Percentiles rank a stretch among this genome's conserved stretches.
Conservation (phyloP, 139 green algal genomes). For the Edaphochlamys debaryana region DNA sequence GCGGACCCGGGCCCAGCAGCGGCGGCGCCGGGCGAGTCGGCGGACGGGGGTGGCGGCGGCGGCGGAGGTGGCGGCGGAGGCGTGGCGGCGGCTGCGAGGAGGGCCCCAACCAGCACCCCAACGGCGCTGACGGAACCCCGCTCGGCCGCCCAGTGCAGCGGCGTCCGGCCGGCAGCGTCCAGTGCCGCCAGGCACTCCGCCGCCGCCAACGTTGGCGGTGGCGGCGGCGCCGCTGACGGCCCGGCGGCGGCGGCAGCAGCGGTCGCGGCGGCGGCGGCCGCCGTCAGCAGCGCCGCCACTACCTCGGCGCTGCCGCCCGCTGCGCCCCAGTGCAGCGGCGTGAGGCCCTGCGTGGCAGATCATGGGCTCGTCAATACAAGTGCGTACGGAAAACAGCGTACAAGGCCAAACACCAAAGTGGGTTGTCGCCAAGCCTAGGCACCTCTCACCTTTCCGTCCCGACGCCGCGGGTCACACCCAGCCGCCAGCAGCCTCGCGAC, state of each 20-base stretch:
- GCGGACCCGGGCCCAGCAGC: background rate
- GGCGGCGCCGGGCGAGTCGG: no score
- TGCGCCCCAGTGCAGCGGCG: conserved; percentile 35
- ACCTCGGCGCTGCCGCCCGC: conserved; percentile 24
- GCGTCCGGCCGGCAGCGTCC: conserved; percentile 6
- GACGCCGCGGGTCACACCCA: conserved; percentile 22
- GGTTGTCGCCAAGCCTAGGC: no score
- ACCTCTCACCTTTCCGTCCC: no score
- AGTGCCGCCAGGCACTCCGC: background rate
- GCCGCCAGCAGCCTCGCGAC: conserved; percentile 11
- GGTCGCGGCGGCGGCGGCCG: background rate
- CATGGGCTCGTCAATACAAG: no score
- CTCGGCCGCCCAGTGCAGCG: conserved; percentile 40
- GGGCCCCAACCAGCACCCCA: background rate
- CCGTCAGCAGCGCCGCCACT: conserved; percentile 7
- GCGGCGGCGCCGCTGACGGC: no score
- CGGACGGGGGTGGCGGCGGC: no score
- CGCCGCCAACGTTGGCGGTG: no score
- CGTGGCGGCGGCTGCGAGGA: background rate
- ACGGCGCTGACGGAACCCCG: background rate
- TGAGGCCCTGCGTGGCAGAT: background rate
- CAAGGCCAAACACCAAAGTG: no score
- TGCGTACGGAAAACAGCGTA: no score
- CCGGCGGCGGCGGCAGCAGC: background rate
- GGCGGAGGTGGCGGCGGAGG: no score